Conservation (phyloP, 169 alveolate genomes). For the Cryptosporidium xiaoi region DNA sequence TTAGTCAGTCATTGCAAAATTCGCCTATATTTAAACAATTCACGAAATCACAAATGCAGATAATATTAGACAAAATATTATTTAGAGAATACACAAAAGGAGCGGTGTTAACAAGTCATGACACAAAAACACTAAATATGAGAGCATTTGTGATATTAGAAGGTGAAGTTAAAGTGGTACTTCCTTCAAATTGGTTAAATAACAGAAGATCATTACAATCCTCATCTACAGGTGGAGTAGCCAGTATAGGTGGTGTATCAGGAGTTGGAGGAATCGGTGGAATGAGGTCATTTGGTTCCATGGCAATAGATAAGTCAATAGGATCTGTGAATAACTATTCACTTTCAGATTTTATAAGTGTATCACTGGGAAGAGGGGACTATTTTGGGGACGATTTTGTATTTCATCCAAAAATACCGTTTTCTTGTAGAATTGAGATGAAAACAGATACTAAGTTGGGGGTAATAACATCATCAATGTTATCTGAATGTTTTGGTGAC, state of each 20-base stretch:
- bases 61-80: conserved; percentile 25
- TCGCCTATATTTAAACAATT: conserved; percentile 86
- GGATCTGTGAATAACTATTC: conserved; percentile 39
- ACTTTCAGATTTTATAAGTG: conserved; percentile 30
- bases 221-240: neutral
- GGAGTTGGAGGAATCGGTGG: neutral
- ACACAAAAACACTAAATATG: conserved; percentile 52
- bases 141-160: conserved; percentile 84
- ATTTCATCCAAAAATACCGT: conserved; percentile 85
- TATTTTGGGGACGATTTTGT: conserved; percentile 94
- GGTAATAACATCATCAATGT: conserved; percentile 62
- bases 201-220: conserved; percentile 28
- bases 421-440: conserved; percentile 84
- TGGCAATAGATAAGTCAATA: conserved; percentile 51
- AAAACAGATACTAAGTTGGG: conserved; percentile 75
- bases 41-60: conserved; percentile 75
- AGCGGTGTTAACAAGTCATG: neutral
- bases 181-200: conserved; percentile 62
- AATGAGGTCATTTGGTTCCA: neutral
- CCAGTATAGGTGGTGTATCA: neutral
- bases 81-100: conserved; percentile 13
- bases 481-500: conserved; percentile 69
- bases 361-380: conserved; percentile 89
- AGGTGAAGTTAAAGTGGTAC: conserved; percentile 83
- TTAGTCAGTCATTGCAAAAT: conserved; percentile 79